Conservation (phyloP, 805 yeast genomes). For the Trichomonascus vanleenenianus region DNA sequence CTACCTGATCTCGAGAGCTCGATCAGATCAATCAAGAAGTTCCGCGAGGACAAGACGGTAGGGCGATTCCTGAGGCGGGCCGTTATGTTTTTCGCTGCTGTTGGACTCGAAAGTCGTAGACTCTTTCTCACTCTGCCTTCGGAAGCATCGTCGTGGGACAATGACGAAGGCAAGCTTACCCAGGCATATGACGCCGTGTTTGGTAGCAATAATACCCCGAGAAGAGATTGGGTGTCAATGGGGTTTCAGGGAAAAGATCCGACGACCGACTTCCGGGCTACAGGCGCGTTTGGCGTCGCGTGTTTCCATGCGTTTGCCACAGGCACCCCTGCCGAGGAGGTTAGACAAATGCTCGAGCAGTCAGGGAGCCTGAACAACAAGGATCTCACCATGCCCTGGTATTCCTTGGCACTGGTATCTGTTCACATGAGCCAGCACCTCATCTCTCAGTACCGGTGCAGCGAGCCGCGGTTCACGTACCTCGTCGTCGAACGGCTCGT, state of each 20-base stretch:
- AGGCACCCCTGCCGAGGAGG: slow-evolving; percentile 6
- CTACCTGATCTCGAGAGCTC: background rate
- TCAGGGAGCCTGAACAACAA: slow-evolving; percentile 19
- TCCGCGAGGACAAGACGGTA: background rate
- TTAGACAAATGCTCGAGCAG: slow-evolving; percentile 15
- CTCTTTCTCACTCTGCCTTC: background rate
- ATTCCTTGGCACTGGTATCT: slow-evolving; percentile 28
- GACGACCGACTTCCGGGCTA: slow-evolving; percentile 30
- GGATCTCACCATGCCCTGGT: slow-evolving; percentile 22
- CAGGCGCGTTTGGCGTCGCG: slow-evolving; percentile 25
- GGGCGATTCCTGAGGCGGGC: background rate
- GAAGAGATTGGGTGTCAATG: slow-evolving; percentile 28
- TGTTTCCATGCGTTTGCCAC: slow-evolving; percentile 20
- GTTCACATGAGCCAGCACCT: slow-evolving; percentile 19
- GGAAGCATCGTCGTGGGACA: slow-evolving; percentile 5
- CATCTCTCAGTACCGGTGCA: no score
- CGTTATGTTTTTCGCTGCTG: background rate
- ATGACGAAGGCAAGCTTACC: background rate
- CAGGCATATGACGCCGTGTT: slow-evolving; percentile 9
- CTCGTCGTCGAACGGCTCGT: no score
- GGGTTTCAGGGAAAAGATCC: slow-evolving; percentile 36
- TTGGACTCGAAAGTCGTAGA: no score
- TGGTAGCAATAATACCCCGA: background rate
- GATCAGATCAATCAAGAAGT: slow-evolving; percentile 3
- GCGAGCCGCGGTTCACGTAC: no score